These are phyloP conservation scores for Hortaea werneckii DNA, from an alignment of 2,329 filamentous ascomycete species.

Conservation along the genomic window DNA sequence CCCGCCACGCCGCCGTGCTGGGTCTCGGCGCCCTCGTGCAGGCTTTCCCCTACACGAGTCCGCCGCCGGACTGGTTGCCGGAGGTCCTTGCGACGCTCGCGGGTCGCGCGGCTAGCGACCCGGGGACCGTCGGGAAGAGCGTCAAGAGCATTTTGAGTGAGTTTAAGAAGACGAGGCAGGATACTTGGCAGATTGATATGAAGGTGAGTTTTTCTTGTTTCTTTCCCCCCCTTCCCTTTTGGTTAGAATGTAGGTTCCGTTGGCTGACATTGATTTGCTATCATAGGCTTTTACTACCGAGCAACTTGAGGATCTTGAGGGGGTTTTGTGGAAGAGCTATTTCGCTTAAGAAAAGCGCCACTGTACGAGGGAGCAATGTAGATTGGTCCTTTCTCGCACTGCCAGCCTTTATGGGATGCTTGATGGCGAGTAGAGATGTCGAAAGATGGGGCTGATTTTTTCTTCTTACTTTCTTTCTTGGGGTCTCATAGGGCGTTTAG, in stretches of 20 bases:
- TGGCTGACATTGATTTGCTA: constrained; percentile 7
- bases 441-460: no score
- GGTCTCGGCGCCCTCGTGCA: constrained; percentile 85
- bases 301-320: constrained; percentile 88
- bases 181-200: constrained; percentile 96
- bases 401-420: no score
- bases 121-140: constrained; percentile 87
- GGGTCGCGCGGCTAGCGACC: constrained; percentile 73
- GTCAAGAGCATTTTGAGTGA: constrained; percentile 90
- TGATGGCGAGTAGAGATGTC: no score
- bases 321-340: constrained; percentile 98
- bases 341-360: constrained; percentile 56
- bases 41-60: constrained; percentile 91
- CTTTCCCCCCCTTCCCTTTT: no score
- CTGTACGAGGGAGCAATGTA: no score
- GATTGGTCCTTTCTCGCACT: no score
- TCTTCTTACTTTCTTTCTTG: no score
- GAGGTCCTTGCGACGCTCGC: constrained; percentile 81
- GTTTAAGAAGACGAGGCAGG: constrained; percentile 98
- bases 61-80: constrained; percentile 87
- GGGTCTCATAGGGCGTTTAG: no score
- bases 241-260: constrained; percentile 3
- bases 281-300: constrained; percentile 70
- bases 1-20: constrained; percentile 80
- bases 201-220: no score